These are phyloP conservation scores for Fagopyrum homotropicum DNA, from an alignment of 148 eudicot species.

Conservation along the genomic window DNA sequence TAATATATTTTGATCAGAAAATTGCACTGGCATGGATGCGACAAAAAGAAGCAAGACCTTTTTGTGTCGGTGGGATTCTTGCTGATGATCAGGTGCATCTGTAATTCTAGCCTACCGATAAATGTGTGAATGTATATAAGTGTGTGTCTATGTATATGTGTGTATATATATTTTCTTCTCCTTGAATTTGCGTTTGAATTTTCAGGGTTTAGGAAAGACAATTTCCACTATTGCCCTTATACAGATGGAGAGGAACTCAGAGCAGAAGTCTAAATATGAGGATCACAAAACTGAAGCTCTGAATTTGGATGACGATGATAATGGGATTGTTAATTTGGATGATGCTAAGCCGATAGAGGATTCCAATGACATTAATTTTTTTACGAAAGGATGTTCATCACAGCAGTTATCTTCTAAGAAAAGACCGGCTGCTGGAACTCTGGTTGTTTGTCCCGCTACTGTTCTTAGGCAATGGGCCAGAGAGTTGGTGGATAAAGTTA, in stretches of 20 bases:
- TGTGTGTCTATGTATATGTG: neutral
- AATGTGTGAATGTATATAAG: neutral
- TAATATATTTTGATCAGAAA: constrained; percentile 35
- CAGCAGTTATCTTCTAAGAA: constrained; percentile 28
- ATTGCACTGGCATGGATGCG: constrained; percentile 98
- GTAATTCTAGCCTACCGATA: neutral
- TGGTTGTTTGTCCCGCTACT: constrained; percentile 95
- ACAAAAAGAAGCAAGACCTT: constrained; percentile 64
- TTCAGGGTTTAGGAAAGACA: constrained; percentile 96
- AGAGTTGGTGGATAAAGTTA: constrained; percentile 81
- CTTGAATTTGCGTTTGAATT: neutral
- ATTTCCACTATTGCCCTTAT: constrained; percentile 84
- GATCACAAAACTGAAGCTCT: constrained; percentile 7
- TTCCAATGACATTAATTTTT: constrained; percentile 25
- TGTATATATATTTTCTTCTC: neutral
- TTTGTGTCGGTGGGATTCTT: constrained; percentile 87
- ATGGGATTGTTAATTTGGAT: constrained; percentile 25
- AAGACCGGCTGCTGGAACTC: constrained; percentile 86
- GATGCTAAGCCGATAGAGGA: constrained; percentile 26
- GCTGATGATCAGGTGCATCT: constrained; percentile 94
- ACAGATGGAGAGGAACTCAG: constrained; percentile 50
- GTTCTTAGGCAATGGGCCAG: constrained; percentile 94
- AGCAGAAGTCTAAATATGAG: constrained; percentile 48
- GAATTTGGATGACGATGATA: constrained; percentile 3
- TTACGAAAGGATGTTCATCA: constrained; percentile 35